Evolutionary conservation across 169 alveolate species (phyloP).

Genomic region (Perkinsus olseni): DNA sequence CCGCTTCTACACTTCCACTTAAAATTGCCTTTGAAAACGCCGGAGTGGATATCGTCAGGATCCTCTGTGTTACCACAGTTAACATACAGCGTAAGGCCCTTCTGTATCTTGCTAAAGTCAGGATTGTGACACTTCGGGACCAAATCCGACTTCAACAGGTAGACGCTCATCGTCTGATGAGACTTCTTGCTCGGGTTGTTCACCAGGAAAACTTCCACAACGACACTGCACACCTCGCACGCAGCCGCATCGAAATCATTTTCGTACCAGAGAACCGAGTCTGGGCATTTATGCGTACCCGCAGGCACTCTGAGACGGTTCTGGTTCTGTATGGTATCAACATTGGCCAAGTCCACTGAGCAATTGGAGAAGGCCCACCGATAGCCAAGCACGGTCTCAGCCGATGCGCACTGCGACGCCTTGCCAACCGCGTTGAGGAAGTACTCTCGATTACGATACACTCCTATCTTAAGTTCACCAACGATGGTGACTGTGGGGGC

Average conservation of each 20-base stretch:
- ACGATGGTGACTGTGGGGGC: neutral
- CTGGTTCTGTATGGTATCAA: neutral
- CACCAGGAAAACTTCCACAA: neutral
- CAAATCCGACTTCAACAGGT: neutral
- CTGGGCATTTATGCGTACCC: neutral
- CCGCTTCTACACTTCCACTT: neutral
- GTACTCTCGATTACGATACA: neutral
- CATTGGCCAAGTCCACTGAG: neutral
- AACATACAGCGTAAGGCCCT: neutral
- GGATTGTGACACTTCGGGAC: neutral
- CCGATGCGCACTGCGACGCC: neutral
- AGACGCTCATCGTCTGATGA: neutral
- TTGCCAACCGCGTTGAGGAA: neutral
- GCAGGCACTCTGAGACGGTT: neutral
- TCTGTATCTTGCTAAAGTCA: neutral
- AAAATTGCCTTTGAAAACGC: neutral
- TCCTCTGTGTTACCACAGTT: neutral
- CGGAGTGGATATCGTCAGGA: neutral
- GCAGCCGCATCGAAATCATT: neutral
- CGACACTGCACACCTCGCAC: neutral
- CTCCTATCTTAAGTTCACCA: neutral
- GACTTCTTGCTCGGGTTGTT: neutral
- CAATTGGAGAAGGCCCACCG: neutral
- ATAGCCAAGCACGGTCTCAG: neutral
- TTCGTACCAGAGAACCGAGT: neutral